Evolutionary conservation across 345 rosid species (phyloP).

Genomic region (Lenwebbia sp.): DNA sequence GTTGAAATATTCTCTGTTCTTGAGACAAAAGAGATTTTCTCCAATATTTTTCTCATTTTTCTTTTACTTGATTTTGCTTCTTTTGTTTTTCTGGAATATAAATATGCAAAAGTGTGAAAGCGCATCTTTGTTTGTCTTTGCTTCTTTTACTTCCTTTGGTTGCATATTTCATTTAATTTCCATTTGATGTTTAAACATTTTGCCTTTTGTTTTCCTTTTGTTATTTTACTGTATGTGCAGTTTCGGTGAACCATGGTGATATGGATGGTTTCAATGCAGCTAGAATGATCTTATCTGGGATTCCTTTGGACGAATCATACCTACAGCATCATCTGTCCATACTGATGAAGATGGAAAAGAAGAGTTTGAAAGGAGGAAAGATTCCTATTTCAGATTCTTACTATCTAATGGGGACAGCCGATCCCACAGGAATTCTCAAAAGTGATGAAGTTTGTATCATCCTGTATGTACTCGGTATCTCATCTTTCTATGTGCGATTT

Average conservation of each 20-base stretch:
- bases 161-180: neutral
- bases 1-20: neutral
- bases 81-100: too few species aligned
- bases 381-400: constrained; percentile 56
- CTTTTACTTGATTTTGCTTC: too few species aligned
- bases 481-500: neutral
- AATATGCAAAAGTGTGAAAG: too few species aligned
- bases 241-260: constrained; percentile 29
- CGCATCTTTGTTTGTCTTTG: neutral
- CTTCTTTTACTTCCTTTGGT: neutral
- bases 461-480: constrained; percentile 31
- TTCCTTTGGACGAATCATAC: constrained; percentile 58
- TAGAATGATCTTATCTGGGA: constrained; percentile 56
- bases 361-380: constrained; percentile 42
- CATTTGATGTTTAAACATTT: neutral
- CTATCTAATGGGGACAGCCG: constrained; percentile 80
- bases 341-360: constrained; percentile 35
- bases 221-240: constrained; percentile 14
- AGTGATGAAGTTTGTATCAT: constrained; percentile 70
- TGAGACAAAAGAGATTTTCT: neutral
- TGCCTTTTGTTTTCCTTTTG: neutral
- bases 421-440: constrained; percentile 61
- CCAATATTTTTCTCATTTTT: neutral
- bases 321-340: constrained; percentile 29
- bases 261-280: constrained; percentile 34